Base-by-base conservation (phyloP, 2,329 filamentous ascomycete genomes). In the Alternaria brassicicola region DNA sequence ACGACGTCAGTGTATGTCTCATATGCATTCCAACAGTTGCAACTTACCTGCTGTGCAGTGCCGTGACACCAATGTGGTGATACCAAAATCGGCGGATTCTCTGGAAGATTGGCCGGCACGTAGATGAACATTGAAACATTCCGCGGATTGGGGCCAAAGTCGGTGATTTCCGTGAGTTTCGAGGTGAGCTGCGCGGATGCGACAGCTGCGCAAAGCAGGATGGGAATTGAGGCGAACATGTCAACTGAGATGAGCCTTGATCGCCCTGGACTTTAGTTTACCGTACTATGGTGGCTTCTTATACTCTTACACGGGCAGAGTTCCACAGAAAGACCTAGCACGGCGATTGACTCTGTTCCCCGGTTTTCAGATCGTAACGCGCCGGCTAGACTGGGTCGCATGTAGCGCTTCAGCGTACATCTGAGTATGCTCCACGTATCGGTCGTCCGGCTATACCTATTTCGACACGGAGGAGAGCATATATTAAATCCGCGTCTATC, bases 401-500 rank as follows among this genome's bases (percentile, higher is more conserved):
- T 21, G 21, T 33, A 19, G 28, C 15, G 12, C 9, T 25, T 8
- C 3, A 1, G 52, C 52, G 56, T 55, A 56, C 12, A 51, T 41
- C 31, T 36, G 23, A 36, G 57, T 17, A 59, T 38, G 52, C 7
- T 42, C 31, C 3, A 10, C 52, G 57, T 26, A 52, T 19, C 0
- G 15, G 7, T 17, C 13, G 17, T 49, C 13, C 49, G 43, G 9
- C 43, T 58, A 58, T 36, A 15, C 42, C 36, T 30, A 31, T 53
- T 35, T 47, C 33, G 55, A 46, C 55, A 53, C 55, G 55, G 55
- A 53, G 26, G 25, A 26, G 21, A 39, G 36, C 33, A 7, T 23
- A 57, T 15, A 57, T 61, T 84, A 86, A 86, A 68, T 72, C 71
- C 66, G 86, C 86, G 82, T 83, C n/a, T 69, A 78, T 50, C 25